Evolutionary conservation across 257 asterid genomes (phyloP), one percentile per base, ranked within the genome.

Genomic region (Scutellaria galericulata): DNA sequence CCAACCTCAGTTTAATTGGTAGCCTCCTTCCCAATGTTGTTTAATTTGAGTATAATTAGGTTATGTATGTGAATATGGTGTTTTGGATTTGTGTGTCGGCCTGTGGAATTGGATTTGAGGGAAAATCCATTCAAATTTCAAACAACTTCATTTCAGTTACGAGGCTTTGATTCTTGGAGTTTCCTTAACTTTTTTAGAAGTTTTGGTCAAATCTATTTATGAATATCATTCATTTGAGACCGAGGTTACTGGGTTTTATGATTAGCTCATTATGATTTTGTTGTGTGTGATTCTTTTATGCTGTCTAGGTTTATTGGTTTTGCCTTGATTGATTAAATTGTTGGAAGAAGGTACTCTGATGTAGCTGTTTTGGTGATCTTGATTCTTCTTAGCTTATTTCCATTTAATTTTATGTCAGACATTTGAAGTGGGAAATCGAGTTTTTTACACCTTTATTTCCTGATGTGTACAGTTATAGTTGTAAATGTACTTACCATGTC

Each of bases 1-100:
- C 78, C n/a, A 64, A 70, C 80, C 80, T 60, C 83, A 87, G 80
- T 39, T 81, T 91, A 72, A 88, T 90, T 76, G 99, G 99, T 94
- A 86, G 9, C 11, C 42, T 61, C 70, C 5, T 53, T 59, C 12
- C 39, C 44, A 45, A 1, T 61, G 39, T 70, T 73, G 1, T 48
- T 14, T 46, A 51, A 58, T 54, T 51, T 56, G 27, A 46, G 15
- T 59, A 8, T n/a, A 46, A 18, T 41, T 55, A 9, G 45, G 7
- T 2, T 40, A 37, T 56, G 27, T 37, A 9, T 57, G 69, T n/a
- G 72, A 40, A n/a, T 76, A 39, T 24, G 58, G 59, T 60, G 70
- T 58, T 46, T 18, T 70, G 47, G 55, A 18, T 64, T 40, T 48
- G 73, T 66, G 37, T 45, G 9, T 42, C 15, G 62, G 20, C 14